Evolutionary conservation across 169 alveolate genomes (phyloP), one percentile per base, ranked within the genome.

Genomic region (Eimeria zaria): DNA sequence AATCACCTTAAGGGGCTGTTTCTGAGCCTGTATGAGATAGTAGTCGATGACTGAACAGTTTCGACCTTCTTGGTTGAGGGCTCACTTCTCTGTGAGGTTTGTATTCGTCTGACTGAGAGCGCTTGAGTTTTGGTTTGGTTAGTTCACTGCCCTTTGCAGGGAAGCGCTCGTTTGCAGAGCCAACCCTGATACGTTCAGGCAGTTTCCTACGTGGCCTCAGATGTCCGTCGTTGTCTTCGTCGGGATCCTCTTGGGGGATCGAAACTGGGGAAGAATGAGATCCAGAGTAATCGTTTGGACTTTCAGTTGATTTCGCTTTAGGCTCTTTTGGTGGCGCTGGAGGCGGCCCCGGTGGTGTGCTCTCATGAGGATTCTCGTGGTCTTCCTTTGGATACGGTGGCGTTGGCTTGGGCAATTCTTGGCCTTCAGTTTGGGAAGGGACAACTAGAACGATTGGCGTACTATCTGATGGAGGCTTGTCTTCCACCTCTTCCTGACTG

Each of bases 11-110:
- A 51, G n/a, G 12, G n/a, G n/a, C n/a, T 33, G 51, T 16, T 0
- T 8, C 80, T 69, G 80, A 33, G 51, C 30, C 88, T 78, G 64
- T 22, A 0, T 9, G 27, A 22, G 64, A 2, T 24, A 81, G 73
- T 55, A 81, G 90, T 6, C 90, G 90, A 36, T 81, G 90, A 33
- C 73, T 81, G 51, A 30, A 81, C 30, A 81, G 74, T 1, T 55
- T 12, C 51, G 51, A 6, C 1, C 62, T 33, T n/a, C 8, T 27
- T 9, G 33, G 9, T 81, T 6, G 16, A 2, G 67, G 90, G 30
- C 22, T 11, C 39, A 30, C 73, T 81, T 81, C 51, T 81, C 46
- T 30, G 44, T 30, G 53, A 0, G 74, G 51, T 18, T 4, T 81
- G 62, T 81, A 81, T 1, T 81, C 39, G 20, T 81, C 90, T 53